Conservation (phyloP, 768 basidiomycete species). For the Gyrodon lividus region DNA sequence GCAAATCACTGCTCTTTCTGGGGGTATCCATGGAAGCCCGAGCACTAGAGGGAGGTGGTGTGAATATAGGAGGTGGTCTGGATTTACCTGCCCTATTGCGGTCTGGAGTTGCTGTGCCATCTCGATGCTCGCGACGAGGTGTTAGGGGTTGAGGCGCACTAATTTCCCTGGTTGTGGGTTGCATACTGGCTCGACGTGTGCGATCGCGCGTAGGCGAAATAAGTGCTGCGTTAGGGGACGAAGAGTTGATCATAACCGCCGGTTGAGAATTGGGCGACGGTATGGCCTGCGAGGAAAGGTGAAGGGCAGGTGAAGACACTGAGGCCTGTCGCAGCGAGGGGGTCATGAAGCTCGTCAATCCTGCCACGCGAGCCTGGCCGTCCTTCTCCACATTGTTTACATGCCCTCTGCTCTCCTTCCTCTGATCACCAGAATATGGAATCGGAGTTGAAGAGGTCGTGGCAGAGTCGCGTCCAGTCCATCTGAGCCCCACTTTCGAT, state of each 20-base stretch:
- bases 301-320: slow-evolving; percentile 72
- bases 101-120: slow-evolving; percentile 21
- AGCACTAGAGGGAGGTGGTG: slow-evolving; percentile 25
- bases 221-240: slow-evolving; percentile 44
- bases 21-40: slow-evolving; percentile 36
- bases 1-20: slow-evolving; percentile 37
- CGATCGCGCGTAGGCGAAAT: slow-evolving; percentile 49
- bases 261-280: slow-evolving; percentile 54
- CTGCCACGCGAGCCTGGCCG: slow-evolving; percentile 47
- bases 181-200: slow-evolving; percentile 40
- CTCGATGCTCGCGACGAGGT: slow-evolving; percentile 33
- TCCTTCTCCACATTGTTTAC: slow-evolving; percentile 36
- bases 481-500: slow-evolving; percentile 53
- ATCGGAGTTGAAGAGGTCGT: slow-evolving; percentile 39
- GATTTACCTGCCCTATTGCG: slow-evolving; percentile 30
- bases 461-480: slow-evolving; percentile 40
- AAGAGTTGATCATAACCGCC: slow-evolving; percentile 45
- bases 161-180: slow-evolving; percentile 37
- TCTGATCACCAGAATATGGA: slow-evolving; percentile 29
- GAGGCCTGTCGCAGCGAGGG: slow-evolving; percentile 71
- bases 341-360: slow-evolving; percentile 57
- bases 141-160: slow-evolving; percentile 39
- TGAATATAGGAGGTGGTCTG: slow-evolving; percentile 34
- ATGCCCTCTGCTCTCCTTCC: slow-evolving; percentile 26
- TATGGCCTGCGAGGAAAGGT: slow-evolving; percentile 56